Evolutionary conservation across 2,329 filamentous ascomycete genomes (phyloP).

Genomic region (Mycocentrospora acerina): DNA sequence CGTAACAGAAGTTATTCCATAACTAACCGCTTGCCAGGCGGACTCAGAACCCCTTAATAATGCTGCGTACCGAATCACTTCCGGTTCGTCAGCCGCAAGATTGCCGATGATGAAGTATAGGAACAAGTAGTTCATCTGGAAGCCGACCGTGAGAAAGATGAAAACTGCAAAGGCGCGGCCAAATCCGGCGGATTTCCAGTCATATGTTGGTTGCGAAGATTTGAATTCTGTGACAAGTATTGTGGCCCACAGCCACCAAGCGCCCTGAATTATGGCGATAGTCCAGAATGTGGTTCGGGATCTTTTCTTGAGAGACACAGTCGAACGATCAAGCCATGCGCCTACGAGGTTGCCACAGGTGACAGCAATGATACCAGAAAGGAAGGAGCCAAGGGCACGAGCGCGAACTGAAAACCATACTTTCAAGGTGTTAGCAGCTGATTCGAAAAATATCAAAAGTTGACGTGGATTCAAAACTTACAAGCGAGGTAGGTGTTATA

Average conservation of each 20-base stretch:
- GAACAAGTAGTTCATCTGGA: constrained; percentile 74
- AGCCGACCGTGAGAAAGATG: constrained; percentile 65
- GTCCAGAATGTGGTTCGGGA: constrained; percentile 57
- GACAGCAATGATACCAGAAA: constrained; percentile 68
- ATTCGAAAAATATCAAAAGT: no score
- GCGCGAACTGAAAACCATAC: constrained; percentile 71
- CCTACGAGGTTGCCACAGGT: constrained; percentile 67
- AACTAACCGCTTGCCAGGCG: constrained; percentile 71
- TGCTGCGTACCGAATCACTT: constrained; percentile 69
- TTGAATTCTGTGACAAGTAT: constrained; percentile 64
- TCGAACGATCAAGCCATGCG: constrained; percentile 62
- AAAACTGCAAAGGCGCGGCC: constrained; percentile 68
- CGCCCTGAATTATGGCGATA: constrained; percentile 62
- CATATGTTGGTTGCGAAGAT: constrained; percentile 59
- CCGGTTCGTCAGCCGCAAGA: constrained; percentile 60
- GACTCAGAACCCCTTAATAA: constrained; percentile 70
- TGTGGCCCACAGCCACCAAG: constrained; percentile 72
- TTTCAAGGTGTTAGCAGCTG: constrained; percentile 5
- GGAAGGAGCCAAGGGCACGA: constrained; percentile 68
- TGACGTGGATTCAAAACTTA: constrained; percentile 13
- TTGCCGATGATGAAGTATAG: constrained; percentile 73
- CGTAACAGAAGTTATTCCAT: constrained; percentile 63
- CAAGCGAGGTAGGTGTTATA: constrained; percentile 67
- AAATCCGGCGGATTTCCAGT: constrained; percentile 66
- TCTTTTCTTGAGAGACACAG: constrained; percentile 56